Base-by-base conservation (phyloP, 2,329 filamentous ascomycete species). In the Fusarium poae region DNA sequence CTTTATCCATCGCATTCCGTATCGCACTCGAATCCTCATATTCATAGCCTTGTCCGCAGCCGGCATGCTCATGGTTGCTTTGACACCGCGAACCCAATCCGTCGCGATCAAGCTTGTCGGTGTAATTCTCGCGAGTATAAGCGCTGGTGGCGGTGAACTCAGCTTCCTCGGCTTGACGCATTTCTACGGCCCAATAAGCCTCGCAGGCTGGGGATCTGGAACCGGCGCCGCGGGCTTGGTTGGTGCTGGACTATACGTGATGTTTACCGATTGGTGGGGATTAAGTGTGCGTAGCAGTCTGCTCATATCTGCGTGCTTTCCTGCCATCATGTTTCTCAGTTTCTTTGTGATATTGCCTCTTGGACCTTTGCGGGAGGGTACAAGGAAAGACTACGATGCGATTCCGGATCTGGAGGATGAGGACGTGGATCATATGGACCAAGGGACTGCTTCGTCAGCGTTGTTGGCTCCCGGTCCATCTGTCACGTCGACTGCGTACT, bases 91-190 rank as follows among this genome's bases (percentile, higher is more conserved):
- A 3, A 81, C 85, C 7, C 82, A 83, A 11, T 88, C 92, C 0
- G 90, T 97, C 40, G 84, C 86, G 1, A 84, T 88, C 46, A 97
- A 97, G 79, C 87, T 98, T 78, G 83, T 88, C 1, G 96, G 96
- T 13, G 92, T 98, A 20, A 87, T 94, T 39, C 82, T 98, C 48
- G 93, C 94, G 2, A 97, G 93, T 73, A 79, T 98, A 51, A 92
- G 92, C 72, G 93, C 91, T 66, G 96, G 96, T 18, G 92, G 86
- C 20, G 96, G 96, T 32, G 96, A 98, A 81, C 83, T 97, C 62
- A 97, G 91, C 79, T 97, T 98, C 76, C 82, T 99, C 8, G 92
- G 93, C 2, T 81, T 99, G 74, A 97, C 95, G 16, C 95, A 98
- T 77, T 97, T 92, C 81, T 98, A 98, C 75, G 96, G 95, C 0